phyloP scores from a whole-genome alignment of 1,139 yeast genomes.

The Arxiozyma slooffiae region DNA sequence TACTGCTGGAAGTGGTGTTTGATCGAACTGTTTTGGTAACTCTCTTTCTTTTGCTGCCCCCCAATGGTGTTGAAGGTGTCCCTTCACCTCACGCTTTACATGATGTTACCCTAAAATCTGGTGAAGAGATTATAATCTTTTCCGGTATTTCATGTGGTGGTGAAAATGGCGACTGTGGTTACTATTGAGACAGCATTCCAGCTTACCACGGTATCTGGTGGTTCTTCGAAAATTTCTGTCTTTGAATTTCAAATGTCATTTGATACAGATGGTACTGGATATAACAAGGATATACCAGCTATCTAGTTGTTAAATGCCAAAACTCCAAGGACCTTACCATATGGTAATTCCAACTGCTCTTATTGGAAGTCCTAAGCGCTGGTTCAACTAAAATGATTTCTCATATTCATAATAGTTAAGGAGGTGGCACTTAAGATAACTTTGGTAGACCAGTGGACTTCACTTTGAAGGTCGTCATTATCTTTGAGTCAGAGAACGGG shows the following conservation, averaged over 20 bases:
- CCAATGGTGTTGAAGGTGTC: slow-evolving; percentile 65
- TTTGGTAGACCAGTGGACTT: slow-evolving; percentile 71
- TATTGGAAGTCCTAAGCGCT: slow-evolving; percentile 80
- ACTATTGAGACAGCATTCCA: slow-evolving; percentile 73
- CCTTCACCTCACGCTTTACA: slow-evolving; percentile 50
- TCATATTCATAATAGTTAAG: slow-evolving; percentile 85
- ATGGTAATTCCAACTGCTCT: slow-evolving; percentile 68
- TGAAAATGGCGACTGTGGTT: slow-evolving; percentile 58
- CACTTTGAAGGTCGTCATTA: slow-evolving; percentile 81
- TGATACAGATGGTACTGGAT: slow-evolving; percentile 39
- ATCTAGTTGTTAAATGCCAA: slow-evolving; percentile 91
- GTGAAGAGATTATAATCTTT: slow-evolving; percentile 70
- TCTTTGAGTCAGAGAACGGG: slow-evolving; percentile 49
- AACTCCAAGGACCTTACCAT: slow-evolving; percentile 89
- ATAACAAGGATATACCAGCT: slow-evolving; percentile 84
- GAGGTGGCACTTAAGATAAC: slow-evolving; percentile 85
- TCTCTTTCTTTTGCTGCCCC: slow-evolving; percentile 71
- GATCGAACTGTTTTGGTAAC: slow-evolving; percentile 78
- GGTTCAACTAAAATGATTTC: slow-evolving; percentile 69
- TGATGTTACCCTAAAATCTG: slow-evolving; percentile 56
- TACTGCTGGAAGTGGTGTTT: slow-evolving; percentile 70
- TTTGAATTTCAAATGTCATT: slow-evolving; percentile 89
- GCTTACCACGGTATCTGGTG: slow-evolving; percentile 89
- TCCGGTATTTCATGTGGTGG: slow-evolving; percentile 55
- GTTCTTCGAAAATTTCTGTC: slow-evolving; percentile 68